These are phyloP conservation scores for Albophoma yamanashiensis DNA, from an alignment of 2,329 filamentous ascomycete species.

Conservation along the genomic window DNA sequence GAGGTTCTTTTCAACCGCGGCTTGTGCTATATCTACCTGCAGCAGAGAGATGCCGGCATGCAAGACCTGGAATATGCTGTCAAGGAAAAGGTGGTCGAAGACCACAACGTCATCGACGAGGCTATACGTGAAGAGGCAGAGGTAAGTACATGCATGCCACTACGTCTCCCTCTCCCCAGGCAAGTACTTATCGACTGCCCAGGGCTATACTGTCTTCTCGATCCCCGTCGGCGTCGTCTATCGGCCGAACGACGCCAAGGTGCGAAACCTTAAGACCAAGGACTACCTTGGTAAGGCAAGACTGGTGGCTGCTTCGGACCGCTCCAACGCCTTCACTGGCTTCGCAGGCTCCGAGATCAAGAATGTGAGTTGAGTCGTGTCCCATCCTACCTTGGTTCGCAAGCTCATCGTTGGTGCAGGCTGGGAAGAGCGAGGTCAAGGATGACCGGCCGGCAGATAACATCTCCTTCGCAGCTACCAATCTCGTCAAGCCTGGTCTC, in stretches of 20 bases:
- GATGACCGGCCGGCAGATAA: slow-evolving; percentile 78
- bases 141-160: slow-evolving; percentile 44
- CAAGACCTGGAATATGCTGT: slow-evolving; percentile 83
- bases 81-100: slow-evolving; percentile 91
- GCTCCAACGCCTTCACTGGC: slow-evolving; percentile 69
- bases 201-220: slow-evolving; percentile 98
- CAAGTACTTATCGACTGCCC: background rate
- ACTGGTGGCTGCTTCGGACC: slow-evolving; percentile 78
- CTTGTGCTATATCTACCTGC: slow-evolving; percentile 92
- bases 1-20: slow-evolving; percentile 97
- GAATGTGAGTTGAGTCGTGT: slow-evolving; percentile 40
- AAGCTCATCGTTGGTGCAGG: slow-evolving; percentile 21
- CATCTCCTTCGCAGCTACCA: slow-evolving; percentile 84
- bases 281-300: slow-evolving; percentile 96
- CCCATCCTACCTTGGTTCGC: background rate
- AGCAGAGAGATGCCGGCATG: slow-evolving; percentile 83
- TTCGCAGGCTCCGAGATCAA: slow-evolving; percentile 73
- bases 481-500: slow-evolving; percentile 80
- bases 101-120: slow-evolving; percentile 97
- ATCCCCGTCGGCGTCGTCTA: slow-evolving; percentile 95
- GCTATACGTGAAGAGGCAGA: slow-evolving; percentile 89
- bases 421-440: slow-evolving; percentile 42
- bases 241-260: slow-evolving; percentile 91
- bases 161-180: background rate
- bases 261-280: slow-evolving; percentile 95